Percentiles rank a stretch among this genome's conserved stretches.
phyloP scores from a whole-genome alignment of 2,329 filamentous ascomycete genomes.

The Aureobasidium subglaciale region DNA sequence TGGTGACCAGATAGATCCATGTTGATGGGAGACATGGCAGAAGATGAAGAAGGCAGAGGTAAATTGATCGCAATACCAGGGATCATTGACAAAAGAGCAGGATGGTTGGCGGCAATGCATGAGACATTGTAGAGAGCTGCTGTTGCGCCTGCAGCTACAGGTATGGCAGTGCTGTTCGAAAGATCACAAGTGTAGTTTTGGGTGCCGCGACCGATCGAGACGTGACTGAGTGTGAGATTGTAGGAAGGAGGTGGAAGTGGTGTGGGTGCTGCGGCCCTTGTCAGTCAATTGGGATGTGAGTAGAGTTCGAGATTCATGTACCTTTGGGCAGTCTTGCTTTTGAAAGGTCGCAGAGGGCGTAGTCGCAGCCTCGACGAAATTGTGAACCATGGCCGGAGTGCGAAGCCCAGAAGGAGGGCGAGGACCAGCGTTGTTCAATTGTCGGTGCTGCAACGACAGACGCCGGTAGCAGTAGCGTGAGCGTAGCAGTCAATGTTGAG shows the following conservation, averaged over 20 bases:
- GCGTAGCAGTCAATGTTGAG: not conserved
- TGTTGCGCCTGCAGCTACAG: constrained; percentile 63
- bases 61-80: constrained; percentile 63
- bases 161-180: constrained; percentile 50
- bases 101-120: constrained; percentile 65
- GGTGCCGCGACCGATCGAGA: constrained; percentile 79
- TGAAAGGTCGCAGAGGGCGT: not conserved
- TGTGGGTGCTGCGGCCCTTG: constrained; percentile 24
- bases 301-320: not conserved
- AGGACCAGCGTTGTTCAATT: constrained; percentile 2
- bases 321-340: constrained; percentile 10
- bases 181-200: constrained; percentile 85
- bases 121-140: constrained; percentile 84
- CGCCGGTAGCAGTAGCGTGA: not conserved
- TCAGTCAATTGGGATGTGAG: not conserved
- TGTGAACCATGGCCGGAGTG: not conserved
- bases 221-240: constrained; percentile 62
- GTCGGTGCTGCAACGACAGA: not conserved
- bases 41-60: constrained; percentile 41
- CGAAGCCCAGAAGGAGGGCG: constrained; percentile 7
- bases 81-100: constrained; percentile 58
- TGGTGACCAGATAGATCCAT: constrained; percentile 67
- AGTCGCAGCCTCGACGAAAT: constrained; percentile 3
- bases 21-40: constrained; percentile 46
- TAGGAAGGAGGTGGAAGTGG: constrained; percentile 53